These are phyloP conservation scores for Solanum verrucosum DNA, from an alignment of 257 asterid species.

Conservation along the genomic window DNA sequence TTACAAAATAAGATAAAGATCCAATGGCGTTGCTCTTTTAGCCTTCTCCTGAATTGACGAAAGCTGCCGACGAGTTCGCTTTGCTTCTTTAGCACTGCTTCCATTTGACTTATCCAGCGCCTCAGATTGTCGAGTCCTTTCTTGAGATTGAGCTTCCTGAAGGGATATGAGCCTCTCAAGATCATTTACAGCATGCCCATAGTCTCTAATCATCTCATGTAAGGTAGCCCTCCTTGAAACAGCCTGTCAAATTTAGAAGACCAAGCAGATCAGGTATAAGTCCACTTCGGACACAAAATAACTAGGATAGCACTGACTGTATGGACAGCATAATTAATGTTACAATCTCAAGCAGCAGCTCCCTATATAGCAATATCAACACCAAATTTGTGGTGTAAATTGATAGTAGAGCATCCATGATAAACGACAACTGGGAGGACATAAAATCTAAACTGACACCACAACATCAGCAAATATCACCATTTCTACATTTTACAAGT, in stretches of 20 bases:
- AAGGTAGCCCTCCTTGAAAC: constrained; percentile 88
- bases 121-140: constrained; percentile 23
- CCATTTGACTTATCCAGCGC: constrained; percentile 34
- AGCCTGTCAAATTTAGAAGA: constrained; percentile 38
- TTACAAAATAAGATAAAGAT: constrained; percentile 82
- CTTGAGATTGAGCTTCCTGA: constrained; percentile 47
- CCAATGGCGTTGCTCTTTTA: constrained; percentile 46
- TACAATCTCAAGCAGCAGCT: neutral
- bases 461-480: neutral
- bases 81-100: constrained; percentile 51
- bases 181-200: constrained; percentile 66
- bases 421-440: neutral
- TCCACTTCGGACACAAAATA: neutral
- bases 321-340: neutral
- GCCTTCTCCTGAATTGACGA: constrained; percentile 57
- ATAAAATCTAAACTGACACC: neutral
- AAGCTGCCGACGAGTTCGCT: constrained; percentile 55
- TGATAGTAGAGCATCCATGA: neutral
- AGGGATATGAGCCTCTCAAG: constrained; percentile 57
- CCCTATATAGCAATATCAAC: neutral
- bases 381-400: neutral
- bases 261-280: neutral
- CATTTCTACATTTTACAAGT: neutral
- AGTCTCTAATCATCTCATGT: constrained; percentile 85
- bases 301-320: neutral